phyloP scores from a whole-genome alignment of 768 basidiomycete genomes.

The Lentinula raphanica region DNA sequence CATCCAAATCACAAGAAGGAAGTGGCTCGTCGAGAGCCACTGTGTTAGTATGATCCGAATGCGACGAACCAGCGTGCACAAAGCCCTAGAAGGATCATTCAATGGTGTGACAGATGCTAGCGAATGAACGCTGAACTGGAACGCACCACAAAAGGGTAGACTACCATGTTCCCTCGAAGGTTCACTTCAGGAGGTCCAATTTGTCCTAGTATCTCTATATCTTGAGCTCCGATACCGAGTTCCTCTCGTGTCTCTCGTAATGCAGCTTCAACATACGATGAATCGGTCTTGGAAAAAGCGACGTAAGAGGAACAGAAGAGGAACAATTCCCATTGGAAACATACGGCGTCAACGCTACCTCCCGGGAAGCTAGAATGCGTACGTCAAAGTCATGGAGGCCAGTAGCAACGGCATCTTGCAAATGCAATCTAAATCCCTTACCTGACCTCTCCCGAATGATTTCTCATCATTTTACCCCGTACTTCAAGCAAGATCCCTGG shows the following conservation, averaged over 20 bases:
- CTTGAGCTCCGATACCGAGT: slow-evolving; percentile 52
- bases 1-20: slow-evolving; percentile 52
- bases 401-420: neutral
- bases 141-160: slow-evolving; percentile 78
- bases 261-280: slow-evolving; percentile 50
- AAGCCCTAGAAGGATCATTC: slow-evolving; percentile 18
- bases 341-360: slow-evolving; percentile 61
- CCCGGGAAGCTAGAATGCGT: slow-evolving; percentile 66
- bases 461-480: slow-evolving; percentile 55
- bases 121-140: slow-evolving; percentile 13
- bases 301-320: slow-evolving; percentile 1
- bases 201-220: slow-evolving; percentile 62
- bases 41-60: slow-evolving; percentile 12
- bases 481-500: slow-evolving; percentile 73
- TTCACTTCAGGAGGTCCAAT: slow-evolving; percentile 60
- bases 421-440: too few species aligned
- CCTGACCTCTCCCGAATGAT: slow-evolving; percentile 84
- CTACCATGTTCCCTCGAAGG: slow-evolving; percentile 50
- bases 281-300: slow-evolving; percentile 37
- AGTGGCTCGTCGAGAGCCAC: slow-evolving; percentile 50
- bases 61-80: slow-evolving; percentile 16
- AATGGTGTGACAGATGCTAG: neutral
- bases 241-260: slow-evolving; percentile 75
- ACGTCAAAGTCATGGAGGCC: neutral
- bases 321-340: slow-evolving; percentile 12